Percentiles rank a stretch among this genome's conserved stretches.
Evolutionary conservation across 768 basidiomycete species (phyloP).

Genomic region (Rhodotorula taiwanensis): DNA sequence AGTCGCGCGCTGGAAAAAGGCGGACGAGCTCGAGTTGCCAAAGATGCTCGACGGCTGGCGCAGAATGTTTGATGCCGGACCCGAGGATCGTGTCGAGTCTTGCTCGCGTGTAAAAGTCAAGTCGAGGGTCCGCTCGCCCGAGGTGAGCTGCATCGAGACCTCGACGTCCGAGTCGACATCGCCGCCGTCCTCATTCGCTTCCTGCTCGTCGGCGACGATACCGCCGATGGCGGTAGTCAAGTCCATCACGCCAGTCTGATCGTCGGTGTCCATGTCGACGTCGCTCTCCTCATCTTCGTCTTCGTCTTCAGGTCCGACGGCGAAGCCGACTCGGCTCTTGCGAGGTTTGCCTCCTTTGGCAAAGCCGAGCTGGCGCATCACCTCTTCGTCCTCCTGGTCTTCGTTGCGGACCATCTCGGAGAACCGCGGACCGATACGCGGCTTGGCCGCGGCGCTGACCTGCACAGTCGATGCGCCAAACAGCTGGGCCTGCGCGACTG

Average conservation of each 20-base stretch:
- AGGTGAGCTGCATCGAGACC: constrained; percentile 29
- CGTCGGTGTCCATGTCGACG: constrained; percentile 17
- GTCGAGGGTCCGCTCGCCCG: constrained; percentile 16
- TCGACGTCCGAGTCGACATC: constrained; percentile 35
- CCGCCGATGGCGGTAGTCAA: constrained; percentile 25
- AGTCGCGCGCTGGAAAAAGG: neutral
- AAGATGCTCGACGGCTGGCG: no score
- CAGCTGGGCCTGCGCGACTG: neutral
- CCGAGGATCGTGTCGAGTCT: neutral
- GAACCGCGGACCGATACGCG: constrained; percentile 8
- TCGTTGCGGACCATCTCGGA: constrained; percentile 24
- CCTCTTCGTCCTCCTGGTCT: constrained; percentile 34
- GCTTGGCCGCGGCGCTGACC: neutral
- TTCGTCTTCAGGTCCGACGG: constrained; percentile 7
- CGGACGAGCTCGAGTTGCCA: no score
- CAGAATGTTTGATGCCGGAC: neutral
- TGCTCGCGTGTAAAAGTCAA: constrained; percentile 7
- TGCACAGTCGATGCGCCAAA: neutral
- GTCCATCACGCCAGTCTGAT: constrained; percentile 25
- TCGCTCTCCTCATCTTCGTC: constrained; percentile 11
- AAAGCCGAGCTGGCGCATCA: constrained; percentile 26
- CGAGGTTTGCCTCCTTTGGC: constrained; percentile 20
- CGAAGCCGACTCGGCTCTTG: constrained; percentile 21
- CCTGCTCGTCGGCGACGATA: neutral
- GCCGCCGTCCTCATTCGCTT: constrained; percentile 18